Evolutionary conservation across 345 rosid species (phyloP).

Genomic region (Toxicodendron radicans): DNA sequence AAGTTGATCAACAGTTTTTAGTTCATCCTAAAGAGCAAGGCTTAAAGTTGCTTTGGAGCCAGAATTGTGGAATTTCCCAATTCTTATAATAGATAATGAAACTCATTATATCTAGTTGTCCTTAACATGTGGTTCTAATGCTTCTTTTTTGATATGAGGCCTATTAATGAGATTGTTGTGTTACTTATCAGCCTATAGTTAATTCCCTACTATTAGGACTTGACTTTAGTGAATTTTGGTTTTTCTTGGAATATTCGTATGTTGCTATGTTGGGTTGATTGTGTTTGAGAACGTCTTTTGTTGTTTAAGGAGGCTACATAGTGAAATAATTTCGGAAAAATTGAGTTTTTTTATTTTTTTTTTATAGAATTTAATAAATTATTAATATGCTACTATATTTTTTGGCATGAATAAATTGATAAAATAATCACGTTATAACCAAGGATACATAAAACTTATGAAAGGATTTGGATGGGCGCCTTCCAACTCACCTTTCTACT

Average conservation of each 20-base stretch:
- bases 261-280: not conserved
- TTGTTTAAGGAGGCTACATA: not conserved
- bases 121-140: not conserved
- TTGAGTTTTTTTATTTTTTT: too few species aligned
- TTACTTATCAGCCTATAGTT: not conserved
- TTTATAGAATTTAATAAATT: too few species aligned
- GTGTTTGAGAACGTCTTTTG: not conserved
- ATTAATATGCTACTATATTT: too few species aligned
- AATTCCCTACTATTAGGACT: not conserved
- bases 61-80: not conserved
- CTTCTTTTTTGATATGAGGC: not conserved
- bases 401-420: too few species aligned
- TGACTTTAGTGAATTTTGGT: not conserved
- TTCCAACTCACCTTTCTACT: not conserved
- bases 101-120: not conserved
- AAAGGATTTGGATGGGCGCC: not conserved
- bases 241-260: not conserved
- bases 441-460: not conserved
- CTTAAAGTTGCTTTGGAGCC: not conserved
- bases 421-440: not conserved
- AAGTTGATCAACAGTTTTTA: not conserved
- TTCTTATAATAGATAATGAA: not conserved
- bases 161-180: not conserved
- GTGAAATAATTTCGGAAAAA: not conserved
- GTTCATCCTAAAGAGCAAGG: not conserved